Evolutionary conservation across 164 flowering plant genomes (phyloP), one percentile per base, ranked within the genome.

Genomic region (Berberis thunbergii): DNA sequence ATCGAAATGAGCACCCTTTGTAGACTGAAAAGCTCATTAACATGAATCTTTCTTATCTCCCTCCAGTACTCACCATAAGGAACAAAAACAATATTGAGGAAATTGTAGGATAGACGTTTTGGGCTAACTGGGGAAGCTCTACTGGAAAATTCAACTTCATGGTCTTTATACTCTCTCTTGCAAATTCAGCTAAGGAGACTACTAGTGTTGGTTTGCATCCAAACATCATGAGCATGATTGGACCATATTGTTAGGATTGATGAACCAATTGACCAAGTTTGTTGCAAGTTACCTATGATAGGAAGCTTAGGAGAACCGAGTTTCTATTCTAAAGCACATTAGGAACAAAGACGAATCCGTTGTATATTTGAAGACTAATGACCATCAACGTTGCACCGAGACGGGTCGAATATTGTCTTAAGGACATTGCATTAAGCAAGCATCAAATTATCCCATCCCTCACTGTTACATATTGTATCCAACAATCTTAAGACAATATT

Each of bases 71-170:
- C 13, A 3, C 55, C 55, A 7, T 52, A 52, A 26, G 55, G 55
- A 6, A 26, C 10, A 52, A 52, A 52, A 3, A 26, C 55, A 52
- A 52, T 26, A 10, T 52, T 26, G 10, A 10, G 10, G 55, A 52
- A 52, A 52, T 57, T 57, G 60, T 57, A 40, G 39, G 60, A 57
- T 38, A 38, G 44, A 39, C 10, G 41, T 57, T 12, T 57, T 9
- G 8, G 41, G 60, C 50, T 49, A 0, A 43, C 62, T 44, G 7
- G 26, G 1, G 7, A 40, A 3, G 68, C 68, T 49, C 70, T 67
- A 53, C 55, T 67, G 4, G 71, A 52, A 44, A 74, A 57, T 10
- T 45, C 56, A 9, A 57, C 1, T 53, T 69, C 76, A 11, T 73
- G 71, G 69, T 70, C 58, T 67, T 61, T 42, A 63, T 40, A 9